Percentiles rank a stretch among this genome's conserved stretches.
These are phyloP conservation scores for Saussurea involucrata DNA, from an alignment of 129 eudicot genomes.

Conservation along the genomic window DNA sequence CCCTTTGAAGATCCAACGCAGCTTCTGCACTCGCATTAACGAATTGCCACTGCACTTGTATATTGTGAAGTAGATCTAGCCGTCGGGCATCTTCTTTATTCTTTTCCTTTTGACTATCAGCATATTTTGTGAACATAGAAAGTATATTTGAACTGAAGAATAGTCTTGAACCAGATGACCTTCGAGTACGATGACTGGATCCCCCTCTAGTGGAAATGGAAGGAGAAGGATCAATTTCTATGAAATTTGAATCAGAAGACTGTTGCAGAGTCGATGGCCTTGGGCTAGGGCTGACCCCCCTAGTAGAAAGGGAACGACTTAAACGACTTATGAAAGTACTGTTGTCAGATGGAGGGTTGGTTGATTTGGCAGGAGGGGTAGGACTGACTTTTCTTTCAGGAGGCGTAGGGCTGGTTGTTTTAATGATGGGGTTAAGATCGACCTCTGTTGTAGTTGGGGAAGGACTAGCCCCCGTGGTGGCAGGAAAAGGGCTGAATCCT, in stretches of 20 bases:
- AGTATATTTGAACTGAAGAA: slow-evolving; percentile 38
- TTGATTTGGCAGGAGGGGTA: not conserved
- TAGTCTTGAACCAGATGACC: slow-evolving; percentile 60
- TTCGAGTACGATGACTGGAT: slow-evolving; percentile 45
- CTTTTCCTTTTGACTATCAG: slow-evolving; percentile 56
- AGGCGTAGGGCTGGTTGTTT: not conserved
- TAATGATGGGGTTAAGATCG: not conserved
- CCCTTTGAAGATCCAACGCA: slow-evolving; percentile 41
- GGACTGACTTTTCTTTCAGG: not conserved
- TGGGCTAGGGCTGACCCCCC: slow-evolving; percentile 28
- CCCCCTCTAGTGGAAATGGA: slow-evolving; percentile 40
- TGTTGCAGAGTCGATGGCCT: not conserved
- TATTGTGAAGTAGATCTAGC: slow-evolving; percentile 58
- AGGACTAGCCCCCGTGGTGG: not conserved
- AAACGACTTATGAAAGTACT: not conserved
- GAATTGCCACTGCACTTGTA: slow-evolving; percentile 78
- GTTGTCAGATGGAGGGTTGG: not conserved
- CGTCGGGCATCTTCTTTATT: slow-evolving; percentile 58
- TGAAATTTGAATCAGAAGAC: not conserved
- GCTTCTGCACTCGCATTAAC: slow-evolving; percentile 61
- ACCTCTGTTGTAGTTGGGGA: not conserved
- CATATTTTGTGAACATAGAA: slow-evolving; percentile 62
- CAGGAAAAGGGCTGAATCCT: not conserved
- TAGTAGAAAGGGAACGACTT: not conserved
- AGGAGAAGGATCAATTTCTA: not conserved